These are phyloP conservation scores for Hypoxylon lienhwacheense DNA, from an alignment of 495 filamentous ascomycete species.

Conservation along the genomic window DNA sequence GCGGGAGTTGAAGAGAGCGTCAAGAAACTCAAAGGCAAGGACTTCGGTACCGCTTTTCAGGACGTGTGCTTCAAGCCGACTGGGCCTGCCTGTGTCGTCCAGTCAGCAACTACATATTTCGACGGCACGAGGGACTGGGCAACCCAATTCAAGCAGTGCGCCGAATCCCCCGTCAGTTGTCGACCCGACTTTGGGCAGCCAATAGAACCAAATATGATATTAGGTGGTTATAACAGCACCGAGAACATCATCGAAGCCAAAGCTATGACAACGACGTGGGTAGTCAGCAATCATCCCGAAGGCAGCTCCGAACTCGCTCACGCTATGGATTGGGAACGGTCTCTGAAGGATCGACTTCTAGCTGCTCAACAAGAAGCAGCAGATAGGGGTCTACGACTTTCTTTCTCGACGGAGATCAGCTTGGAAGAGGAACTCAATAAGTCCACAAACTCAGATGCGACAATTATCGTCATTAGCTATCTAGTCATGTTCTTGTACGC, in stretches of 20 bases:
- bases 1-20: constrained; percentile 83
- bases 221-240: constrained; percentile 74
- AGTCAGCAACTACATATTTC: constrained; percentile 87
- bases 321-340: constrained; percentile 88
- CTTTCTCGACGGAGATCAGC: constrained; percentile 92
- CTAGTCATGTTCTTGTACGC: constrained; percentile 98
- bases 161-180: constrained; percentile 76
- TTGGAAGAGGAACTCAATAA: constrained; percentile 94
- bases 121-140: constrained; percentile 68
- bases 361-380: constrained; percentile 77
- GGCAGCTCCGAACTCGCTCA: constrained; percentile 65
- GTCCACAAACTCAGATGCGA: constrained; percentile 95
- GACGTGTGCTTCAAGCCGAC: constrained; percentile 95
- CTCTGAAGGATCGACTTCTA: constrained; percentile 68
- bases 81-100: constrained; percentile 86
- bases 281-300: constrained; percentile 85
- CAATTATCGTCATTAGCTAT: constrained; percentile 96
- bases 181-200: constrained; percentile 86
- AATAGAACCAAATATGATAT: constrained; percentile 76
- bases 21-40: constrained; percentile 64
- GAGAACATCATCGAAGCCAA: constrained; percentile 70
- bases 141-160: constrained; percentile 67
- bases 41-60: constrained; percentile 65
- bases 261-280: constrained; percentile 91
- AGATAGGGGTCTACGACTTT: constrained; percentile 77